phyloP scores from a whole-genome alignment of 2,329 filamentous ascomycete genomes.

The Cryphonectria japonica region DNA sequence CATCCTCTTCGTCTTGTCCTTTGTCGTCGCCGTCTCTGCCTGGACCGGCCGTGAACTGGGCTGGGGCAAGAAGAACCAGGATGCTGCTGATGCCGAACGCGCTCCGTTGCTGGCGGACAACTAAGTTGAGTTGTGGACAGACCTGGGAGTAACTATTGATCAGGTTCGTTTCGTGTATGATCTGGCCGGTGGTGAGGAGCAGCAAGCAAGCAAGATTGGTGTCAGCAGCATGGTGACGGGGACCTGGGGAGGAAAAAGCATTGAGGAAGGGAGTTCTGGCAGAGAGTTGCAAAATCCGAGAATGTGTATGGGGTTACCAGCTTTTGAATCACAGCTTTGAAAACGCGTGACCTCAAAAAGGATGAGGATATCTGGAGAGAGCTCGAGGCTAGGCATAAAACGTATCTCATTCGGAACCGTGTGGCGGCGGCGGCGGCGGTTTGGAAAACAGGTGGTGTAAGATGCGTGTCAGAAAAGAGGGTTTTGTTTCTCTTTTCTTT shows the following conservation, averaged over 20 bases:
- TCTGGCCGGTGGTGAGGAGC: background rate
- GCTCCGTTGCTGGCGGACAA: slow-evolving; percentile 63
- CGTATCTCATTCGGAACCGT: slow-evolving; percentile 23
- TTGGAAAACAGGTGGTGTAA: background rate
- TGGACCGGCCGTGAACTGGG: slow-evolving; percentile 61
- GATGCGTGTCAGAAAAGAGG: background rate
- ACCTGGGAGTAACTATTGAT: background rate
- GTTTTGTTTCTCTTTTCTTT: background rate
- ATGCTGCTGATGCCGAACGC: slow-evolving; percentile 57
- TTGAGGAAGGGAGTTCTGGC: background rate
- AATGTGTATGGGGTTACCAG: background rate
- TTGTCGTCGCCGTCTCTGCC: slow-evolving; percentile 66
- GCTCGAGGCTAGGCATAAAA: background rate
- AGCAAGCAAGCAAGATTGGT: background rate
- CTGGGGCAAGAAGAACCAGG: slow-evolving; percentile 48
- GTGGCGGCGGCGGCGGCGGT: slow-evolving; percentile 32
- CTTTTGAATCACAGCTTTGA: background rate
- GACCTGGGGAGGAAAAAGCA: background rate
- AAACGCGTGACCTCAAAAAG: background rate
- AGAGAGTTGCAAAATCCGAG: background rate
- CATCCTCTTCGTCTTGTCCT: slow-evolving; percentile 70
- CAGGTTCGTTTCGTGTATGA: background rate
- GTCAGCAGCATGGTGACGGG: background rate
- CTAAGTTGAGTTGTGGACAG: slow-evolving; percentile 29
- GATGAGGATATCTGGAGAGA: background rate